Conservation (phyloP, 177 flowering plant genomes). For the Tripterygium wilfordii region DNA sequence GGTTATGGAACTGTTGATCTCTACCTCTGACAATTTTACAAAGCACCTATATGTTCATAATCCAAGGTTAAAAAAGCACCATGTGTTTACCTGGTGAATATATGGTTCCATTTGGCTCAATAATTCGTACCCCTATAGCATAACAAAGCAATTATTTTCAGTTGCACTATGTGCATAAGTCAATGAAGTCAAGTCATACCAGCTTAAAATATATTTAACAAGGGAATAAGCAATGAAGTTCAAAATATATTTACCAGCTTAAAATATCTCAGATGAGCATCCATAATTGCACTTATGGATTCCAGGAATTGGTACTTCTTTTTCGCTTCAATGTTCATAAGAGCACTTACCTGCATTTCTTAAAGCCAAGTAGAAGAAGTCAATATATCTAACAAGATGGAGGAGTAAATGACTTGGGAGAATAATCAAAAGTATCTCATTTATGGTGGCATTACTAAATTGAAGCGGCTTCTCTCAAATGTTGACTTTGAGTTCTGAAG, state of each 20-base stretch:
- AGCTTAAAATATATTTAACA: neutral
- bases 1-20: no score
- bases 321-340: slow-evolving; percentile 77
- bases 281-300: slow-evolving; percentile 91
- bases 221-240: slow-evolving; percentile 10
- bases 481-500: slow-evolving; percentile 85
- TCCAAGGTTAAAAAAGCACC: neutral
- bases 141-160: slow-evolving; percentile 2
- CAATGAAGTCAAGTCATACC: no score
- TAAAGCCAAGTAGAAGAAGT: slow-evolving; percentile 22
- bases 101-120: slow-evolving; percentile 83
- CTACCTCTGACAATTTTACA: no score
- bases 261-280: slow-evolving; percentile 88
- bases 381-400: slow-evolving; percentile 18
- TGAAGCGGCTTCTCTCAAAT: slow-evolving; percentile 93
- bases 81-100: slow-evolving; percentile 66
- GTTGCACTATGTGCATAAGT: no score
- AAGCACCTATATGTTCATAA: no score
- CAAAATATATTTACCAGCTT: no score
- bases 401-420: no score
- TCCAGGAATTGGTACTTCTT: slow-evolving; percentile 91
- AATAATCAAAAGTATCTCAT: no score
- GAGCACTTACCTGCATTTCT: slow-evolving; percentile 80
- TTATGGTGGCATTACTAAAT: no score
- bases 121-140: slow-evolving; percentile 68